Base-by-base conservation (phyloP, 345 rosid genomes). In the Trapa bicornis region DNA sequence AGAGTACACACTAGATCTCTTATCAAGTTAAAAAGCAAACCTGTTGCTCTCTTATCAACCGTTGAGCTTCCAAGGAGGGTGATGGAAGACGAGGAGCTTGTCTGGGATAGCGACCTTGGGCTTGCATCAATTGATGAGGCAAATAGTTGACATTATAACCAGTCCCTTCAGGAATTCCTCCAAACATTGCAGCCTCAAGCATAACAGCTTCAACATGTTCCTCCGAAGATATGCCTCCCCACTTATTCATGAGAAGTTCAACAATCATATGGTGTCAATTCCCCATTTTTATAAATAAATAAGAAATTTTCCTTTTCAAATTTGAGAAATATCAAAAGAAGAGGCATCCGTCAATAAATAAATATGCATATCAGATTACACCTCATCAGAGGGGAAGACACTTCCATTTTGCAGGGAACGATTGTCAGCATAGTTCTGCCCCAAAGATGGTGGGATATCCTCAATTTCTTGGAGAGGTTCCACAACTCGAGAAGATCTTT, bases 171-270 rank as follows among this genome's bases (percentile, higher is more conserved):
- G 99, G 96, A 72, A 95, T 77, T 70, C 99, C 99, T 72, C 99
- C 99, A 68, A 95, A 95, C 97, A 95, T 95, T 73, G 99, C 99
- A 78, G 99, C 98, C 78, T 95, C 99, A 43, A 95, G 99, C 99
- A 95, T 95, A 69, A 95, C 98, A 56, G 99, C 98, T 73, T 95
- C 99, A 82, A 89, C 99, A 75, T 91, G 99, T 75, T 95, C 99
- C 86, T 78, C 87, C 1, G 99, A 89, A 61, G 99, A 95, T 67
- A 95, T 87, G 83, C 98, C 96, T 72, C 99, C 99, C 98, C 99
- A 95, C 99, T 94, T 66, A 22, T 56, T 72, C 72, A 68, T 63
- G 62, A 72, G 38, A 61, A 77, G 54, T 64, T 50, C 72, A 48
- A 45, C 61, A 73, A 29, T 39, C n/a, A 35, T 65, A 60, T 47